A percentile compares a stretch with the other conserved stretches of the same genome.
These are phyloP conservation scores for Paracorniculantispora psalliotae DNA, from an alignment of 2,329 filamentous ascomycete species.

Conservation along the genomic window DNA sequence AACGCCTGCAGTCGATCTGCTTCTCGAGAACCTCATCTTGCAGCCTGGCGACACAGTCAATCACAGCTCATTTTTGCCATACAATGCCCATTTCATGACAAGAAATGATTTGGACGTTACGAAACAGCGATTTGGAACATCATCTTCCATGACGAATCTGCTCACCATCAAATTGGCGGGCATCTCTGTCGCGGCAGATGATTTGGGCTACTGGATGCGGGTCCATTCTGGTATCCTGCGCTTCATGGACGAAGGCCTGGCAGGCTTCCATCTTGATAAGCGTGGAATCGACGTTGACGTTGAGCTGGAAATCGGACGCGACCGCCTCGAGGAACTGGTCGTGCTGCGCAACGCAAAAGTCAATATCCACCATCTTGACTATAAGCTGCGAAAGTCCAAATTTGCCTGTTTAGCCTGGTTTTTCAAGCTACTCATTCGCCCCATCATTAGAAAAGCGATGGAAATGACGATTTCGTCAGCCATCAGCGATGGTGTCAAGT, in stretches of 20 bases:
- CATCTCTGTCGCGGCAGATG: conserved; percentile 75
- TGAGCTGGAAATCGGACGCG: conserved; percentile 76
- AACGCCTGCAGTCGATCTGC: conserved; percentile 74
- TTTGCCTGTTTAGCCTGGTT: conserved; percentile 77
- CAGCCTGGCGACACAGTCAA: conserved; percentile 84
- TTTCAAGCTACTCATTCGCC: conserved; percentile 76
- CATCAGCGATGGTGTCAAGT: conserved; percentile 64
- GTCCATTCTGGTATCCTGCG: conserved; percentile 71
- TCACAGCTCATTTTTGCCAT: conserved; percentile 82
- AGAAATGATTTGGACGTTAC: conserved; percentile 82
- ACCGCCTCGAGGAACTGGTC: conserved; percentile 75
- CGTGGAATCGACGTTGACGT: conserved; percentile 81
- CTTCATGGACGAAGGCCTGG: conserved; percentile 77
- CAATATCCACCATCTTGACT: conserved; percentile 80
- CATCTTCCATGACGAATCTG: conserved; percentile 60
- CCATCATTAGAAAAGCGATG: conserved; percentile 71
- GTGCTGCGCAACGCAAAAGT: conserved; percentile 72
- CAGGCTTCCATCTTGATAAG: conserved; percentile 79
- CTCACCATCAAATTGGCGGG: conserved; percentile 77
- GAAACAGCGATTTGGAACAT: conserved; percentile 63
- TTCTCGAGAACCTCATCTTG: conserved; percentile 86
- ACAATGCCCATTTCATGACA: conserved; percentile 73
- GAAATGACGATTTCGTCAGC: conserved; percentile 71
- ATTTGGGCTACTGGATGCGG: conserved; percentile 85
- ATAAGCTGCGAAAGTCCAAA: conserved; percentile 67